A percentile compares a stretch with the other conserved stretches of the same genome.
Evolutionary conservation across 768 basidiomycete genomes (phyloP).

Genomic region (Leucosporidium creatinivorum): DNA sequence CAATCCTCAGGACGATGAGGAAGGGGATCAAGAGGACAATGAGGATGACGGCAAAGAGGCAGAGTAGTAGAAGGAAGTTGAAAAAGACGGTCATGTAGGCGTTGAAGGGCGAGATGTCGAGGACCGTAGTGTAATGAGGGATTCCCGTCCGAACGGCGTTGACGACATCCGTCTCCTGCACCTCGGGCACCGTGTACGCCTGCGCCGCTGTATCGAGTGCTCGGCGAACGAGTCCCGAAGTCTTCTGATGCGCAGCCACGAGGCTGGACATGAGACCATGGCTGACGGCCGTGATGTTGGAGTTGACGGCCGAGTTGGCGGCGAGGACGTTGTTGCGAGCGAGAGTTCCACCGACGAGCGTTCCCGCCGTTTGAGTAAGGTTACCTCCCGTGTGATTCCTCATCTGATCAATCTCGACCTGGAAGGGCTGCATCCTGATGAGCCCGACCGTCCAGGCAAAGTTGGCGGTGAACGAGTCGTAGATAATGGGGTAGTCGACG

Average conservation of each 20-base stretch:
- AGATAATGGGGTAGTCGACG: slow-evolving; percentile 80
- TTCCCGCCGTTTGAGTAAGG: slow-evolving; percentile 48
- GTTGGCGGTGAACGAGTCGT: slow-evolving; percentile 72
- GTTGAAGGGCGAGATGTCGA: slow-evolving; percentile 75
- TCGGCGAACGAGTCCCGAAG: neutral
- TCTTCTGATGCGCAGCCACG: neutral
- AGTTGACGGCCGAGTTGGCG: neutral
- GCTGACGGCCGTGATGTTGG: neutral
- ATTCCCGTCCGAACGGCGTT: slow-evolving; percentile 29
- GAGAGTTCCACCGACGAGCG: slow-evolving; percentile 19
- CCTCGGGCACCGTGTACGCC: slow-evolving; percentile 35
- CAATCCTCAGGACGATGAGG: slow-evolving; percentile 27
- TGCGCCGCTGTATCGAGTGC: neutral
- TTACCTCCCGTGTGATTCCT: slow-evolving; percentile 73
- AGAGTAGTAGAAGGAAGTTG: slow-evolving; percentile 57
- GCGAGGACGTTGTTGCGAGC: neutral
- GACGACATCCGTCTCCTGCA: slow-evolving; percentile 50
- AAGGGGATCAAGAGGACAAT: slow-evolving; percentile 47
- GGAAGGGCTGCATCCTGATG: slow-evolving; percentile 54
- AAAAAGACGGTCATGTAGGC: slow-evolving; percentile 79
- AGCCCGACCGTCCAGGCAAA: slow-evolving; percentile 84
- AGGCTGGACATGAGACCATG: neutral
- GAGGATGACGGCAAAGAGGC: slow-evolving; percentile 51
- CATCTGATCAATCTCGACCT: slow-evolving; percentile 72
- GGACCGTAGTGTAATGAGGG: slow-evolving; percentile 54